Conservation (phyloP, 2,329 filamentous ascomycete species). For the Fusarium xylarioides region DNA sequence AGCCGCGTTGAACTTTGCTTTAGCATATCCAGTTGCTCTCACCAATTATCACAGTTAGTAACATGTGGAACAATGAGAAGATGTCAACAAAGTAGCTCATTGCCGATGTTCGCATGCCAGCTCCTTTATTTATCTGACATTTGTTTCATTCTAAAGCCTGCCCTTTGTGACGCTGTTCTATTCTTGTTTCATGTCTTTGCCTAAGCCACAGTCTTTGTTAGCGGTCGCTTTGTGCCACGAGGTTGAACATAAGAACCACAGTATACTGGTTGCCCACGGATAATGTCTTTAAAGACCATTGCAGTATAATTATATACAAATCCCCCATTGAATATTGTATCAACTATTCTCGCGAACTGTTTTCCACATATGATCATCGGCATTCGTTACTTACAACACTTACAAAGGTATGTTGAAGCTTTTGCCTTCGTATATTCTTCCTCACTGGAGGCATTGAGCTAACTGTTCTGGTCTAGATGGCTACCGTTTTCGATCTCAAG, state of each 20-base stretch:
- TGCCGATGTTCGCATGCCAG: too few species aligned
- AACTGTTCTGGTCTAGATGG: fast-evolving
- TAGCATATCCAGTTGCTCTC: too few species aligned
- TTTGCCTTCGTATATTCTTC: fast-evolving
- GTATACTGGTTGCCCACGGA: too few species aligned
- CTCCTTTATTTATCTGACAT: background rate
- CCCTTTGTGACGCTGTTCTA: background rate
- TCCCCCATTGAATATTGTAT: fast-evolving
- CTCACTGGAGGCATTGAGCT: fast-evolving
- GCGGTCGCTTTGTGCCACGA: fast-evolving
- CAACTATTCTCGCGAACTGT: fast-evolving
- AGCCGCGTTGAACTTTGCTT: background rate
- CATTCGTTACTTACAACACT: fast-evolving
- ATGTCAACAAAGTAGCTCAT: background rate
- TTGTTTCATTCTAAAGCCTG: background rate
- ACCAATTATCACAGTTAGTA: background rate
- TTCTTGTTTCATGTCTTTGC: fast-evolving
- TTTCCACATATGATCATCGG: fast-evolving
- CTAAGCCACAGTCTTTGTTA: fast-evolving
- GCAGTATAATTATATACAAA: fast-evolving
- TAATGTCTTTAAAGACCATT: fast-evolving
- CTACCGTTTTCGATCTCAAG: background rate
- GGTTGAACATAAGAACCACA: too few species aligned
- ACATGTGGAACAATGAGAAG: background rate
- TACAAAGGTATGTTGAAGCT: background rate